Evolutionary conservation across 768 basidiomycete species (phyloP), one percentile per base, ranked within the genome.

Genomic region (Trametes sanguinea): DNA sequence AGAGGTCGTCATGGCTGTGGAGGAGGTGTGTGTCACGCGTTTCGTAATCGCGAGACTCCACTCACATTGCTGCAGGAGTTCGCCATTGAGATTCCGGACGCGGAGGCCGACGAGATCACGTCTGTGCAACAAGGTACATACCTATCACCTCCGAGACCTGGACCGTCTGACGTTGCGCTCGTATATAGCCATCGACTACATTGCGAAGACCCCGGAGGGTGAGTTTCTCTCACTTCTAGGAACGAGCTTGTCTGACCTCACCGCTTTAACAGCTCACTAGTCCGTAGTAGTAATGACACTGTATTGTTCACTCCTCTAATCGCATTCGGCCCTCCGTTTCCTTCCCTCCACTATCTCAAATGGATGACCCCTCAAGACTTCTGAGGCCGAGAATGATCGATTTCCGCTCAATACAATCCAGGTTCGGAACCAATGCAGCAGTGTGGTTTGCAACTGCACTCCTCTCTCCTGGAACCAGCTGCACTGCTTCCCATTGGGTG

Each of bases 1-100:
- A 17, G 97, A 99, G 76, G 95, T 98, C 30, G 92, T 98, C 69
- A 97, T 99, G 95, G 94, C 96, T 43, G 89, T 99, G 67, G 97
- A 99, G 78, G 97, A 95, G 85, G 89, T 86, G 67, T 47, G 72
- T 58, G 14, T n/a, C 29, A 29, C 42, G 45, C 42, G 29, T 22
- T 40, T 4, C 17, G 30, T n/a, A 14, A n/a, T 27, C 39, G 6
- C 30, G 4, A 5, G 54, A 50, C 54, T 60, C 45, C 42, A 32
- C 37, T 58, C n/a, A 22, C 48, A 11, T 37, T 37, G 35, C 6
- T 57, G 14, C 68, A 98, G 94, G 97, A 98, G 72, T 99, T 99
- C 74, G 82, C 85, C 32, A 95, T 99, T 73, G 97, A 98, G 77
- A 99, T 99, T 71, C 96, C 97, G 14, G 97, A 99, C 71, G 88